Evolutionary conservation across 2,329 filamentous ascomycete species (phyloP).

Genomic region (Ceratocystis eucalypticola): DNA sequence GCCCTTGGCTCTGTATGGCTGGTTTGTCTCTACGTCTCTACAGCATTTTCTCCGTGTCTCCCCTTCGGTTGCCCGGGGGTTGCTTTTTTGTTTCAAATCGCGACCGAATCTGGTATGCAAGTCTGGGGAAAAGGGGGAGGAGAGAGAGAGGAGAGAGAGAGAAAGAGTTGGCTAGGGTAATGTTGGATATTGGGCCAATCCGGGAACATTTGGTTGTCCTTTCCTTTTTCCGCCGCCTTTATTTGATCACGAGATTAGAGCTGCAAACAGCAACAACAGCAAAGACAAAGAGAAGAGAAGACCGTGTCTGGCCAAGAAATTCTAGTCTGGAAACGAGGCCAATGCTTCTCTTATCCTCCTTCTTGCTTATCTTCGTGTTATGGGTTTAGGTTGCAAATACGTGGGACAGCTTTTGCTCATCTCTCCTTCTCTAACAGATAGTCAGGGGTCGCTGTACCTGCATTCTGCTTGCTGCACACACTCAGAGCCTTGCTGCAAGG

Average conservation of each 20-base stretch:
- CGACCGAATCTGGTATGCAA: background rate
- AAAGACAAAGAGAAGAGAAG: background rate
- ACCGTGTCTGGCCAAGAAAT: background rate
- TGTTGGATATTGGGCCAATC: background rate
- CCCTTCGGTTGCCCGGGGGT: background rate
- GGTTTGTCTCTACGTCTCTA: too few species aligned
- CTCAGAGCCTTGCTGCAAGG: background rate
- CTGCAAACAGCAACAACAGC: background rate
- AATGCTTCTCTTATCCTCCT: conserved; percentile 1
- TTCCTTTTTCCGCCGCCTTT: too few species aligned
- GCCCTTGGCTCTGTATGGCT: too few species aligned
- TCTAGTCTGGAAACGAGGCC: background rate
- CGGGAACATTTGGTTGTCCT: background rate
- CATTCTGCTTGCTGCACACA: background rate
- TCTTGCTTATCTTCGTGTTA: conserved; percentile 1
- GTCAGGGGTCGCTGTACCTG: background rate
- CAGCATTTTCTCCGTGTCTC: background rate
- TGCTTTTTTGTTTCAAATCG: background rate
- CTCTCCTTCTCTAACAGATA: background rate
- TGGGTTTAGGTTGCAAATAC: background rate
- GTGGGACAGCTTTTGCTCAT: background rate
- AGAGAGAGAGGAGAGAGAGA: background rate
- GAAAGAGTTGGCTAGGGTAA: background rate
- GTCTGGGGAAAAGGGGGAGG: background rate
- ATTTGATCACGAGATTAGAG: too few species aligned